Evolutionary conservation across 176 grass and related monocot genomes (phyloP).

Genomic region (Oryza meyeriana): DNA sequence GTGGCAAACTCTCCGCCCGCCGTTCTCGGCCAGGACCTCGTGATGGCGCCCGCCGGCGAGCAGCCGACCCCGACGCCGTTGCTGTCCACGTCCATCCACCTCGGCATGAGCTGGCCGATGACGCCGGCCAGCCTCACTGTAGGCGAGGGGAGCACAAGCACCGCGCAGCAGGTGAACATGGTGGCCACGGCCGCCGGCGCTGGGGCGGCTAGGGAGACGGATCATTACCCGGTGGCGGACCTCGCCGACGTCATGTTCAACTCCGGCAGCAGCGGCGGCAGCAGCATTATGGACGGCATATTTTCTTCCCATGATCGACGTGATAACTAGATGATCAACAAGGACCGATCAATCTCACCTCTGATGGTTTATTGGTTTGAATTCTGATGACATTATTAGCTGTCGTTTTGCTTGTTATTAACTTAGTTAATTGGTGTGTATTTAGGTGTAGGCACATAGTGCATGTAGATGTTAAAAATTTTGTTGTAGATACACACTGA

Average conservation of each 20-base stretch:
- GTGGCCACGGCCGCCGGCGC: background rate
- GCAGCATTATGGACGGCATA: slow-evolving; percentile 64
- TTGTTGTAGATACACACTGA: background rate
- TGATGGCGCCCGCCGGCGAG: slow-evolving; percentile 6
- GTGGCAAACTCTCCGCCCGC: background rate
- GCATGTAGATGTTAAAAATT: background rate
- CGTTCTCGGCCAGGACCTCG: background rate
- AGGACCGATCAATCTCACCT: background rate
- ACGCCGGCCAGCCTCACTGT: background rate
- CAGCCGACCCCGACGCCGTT: background rate
- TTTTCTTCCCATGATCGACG: slow-evolving; percentile 45
- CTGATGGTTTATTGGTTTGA: background rate
- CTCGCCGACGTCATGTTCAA: slow-evolving; percentile 76
- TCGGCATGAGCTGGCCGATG: slow-evolving; percentile 45
- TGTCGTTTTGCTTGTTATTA: background rate
- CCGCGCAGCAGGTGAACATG: background rate
- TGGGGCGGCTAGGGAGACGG: slow-evolving; percentile 12
- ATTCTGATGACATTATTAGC: background rate
- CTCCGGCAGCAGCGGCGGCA: slow-evolving; percentile 50
- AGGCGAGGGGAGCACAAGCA: background rate
- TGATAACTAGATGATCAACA: slow-evolving; percentile 20
- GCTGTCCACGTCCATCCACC: slow-evolving; percentile 56
- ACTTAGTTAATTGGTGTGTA: background rate
- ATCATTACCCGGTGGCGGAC: slow-evolving; percentile 45
- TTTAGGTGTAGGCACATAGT: background rate